Base-by-base conservation (phyloP, 768 basidiomycete species). In the Zangia roseola region DNA sequence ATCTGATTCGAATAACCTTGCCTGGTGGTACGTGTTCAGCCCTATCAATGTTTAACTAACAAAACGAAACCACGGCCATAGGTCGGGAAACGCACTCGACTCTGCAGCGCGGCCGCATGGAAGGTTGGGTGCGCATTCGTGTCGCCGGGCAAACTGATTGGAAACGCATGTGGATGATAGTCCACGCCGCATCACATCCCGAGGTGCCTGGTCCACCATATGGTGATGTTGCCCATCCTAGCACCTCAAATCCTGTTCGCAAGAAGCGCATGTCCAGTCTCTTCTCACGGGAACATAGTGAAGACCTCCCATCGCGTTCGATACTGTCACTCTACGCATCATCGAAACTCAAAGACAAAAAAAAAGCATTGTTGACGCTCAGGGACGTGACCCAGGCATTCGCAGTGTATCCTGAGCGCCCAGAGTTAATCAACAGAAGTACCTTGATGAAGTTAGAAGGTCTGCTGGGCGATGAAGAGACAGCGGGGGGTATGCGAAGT, bases 111-210 rank as follows among this genome's bases (percentile, higher is more conserved):
- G 86, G 90, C 9, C 79, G 80, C 50, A 79, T 93, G 75, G 94
- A 97, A 65, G 95, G 94, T 1, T 94, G 90, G 89, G 87, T 92
- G 16, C 81, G 86, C 57, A 78, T 93, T 39, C 85, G 95, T 38
- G 76, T 97, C 33, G 88, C 94, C n/a, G 94, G 95, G n/a, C 92
- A 94, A 58, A 94, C 91, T 0, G 93, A 97, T 57, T 98, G 95
- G 95, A 93, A 93, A 65, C 79, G 83, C 35, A 77, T 94, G 38
- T 98, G 91, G 89, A 81, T 91, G 74, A 80, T 86, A 6, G 72
- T 97, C 6, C 74, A 72, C 51, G 77, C 79, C 40, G 79, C 76
- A 6, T 60, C 67, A n/a, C 69, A 71, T 31, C 34, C 63, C 3
- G 54, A 61, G 19, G 36, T 17, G 21, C 49, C 52, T 34, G 47